Evolutionary conservation across 768 basidiomycete genomes (phyloP), one percentile per base, ranked within the genome.

Genomic region (Rhodotorula kratochvilovae): DNA sequence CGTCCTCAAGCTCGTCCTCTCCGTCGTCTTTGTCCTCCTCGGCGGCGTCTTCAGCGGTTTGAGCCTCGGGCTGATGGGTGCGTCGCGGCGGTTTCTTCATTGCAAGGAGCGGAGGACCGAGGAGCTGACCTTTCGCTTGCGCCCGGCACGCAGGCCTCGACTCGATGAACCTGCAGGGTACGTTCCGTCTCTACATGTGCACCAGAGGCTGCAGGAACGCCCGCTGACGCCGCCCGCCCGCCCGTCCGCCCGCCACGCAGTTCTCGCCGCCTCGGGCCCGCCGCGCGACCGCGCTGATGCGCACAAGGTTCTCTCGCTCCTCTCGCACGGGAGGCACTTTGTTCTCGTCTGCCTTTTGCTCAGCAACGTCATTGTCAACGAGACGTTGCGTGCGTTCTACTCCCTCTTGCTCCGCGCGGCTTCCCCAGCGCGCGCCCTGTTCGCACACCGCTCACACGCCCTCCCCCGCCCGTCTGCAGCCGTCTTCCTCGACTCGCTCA

Each of bases 1-100:
- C 80, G 89, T 85, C 83, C 85, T 82, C 68, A 90, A 91, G 79
- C 81, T 95, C 45, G 67, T 85, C 36, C 81, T 91, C 63, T 90
- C 90, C 63, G 82, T 81, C 17, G 79, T 81, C 5, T 83, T 97
- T 31, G 92, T 97, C 15, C 81, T 97, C 1, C 82, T 86, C 0
- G 94, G 94, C 7, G 94, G 94, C 64, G 88, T 92, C 11, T 96
- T 97, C 79, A 90, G 92, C 29, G 94, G 94, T 0, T 48, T 73
- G 3, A 57, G 50, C 1, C 63, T 72, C 8, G 71, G 71, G 21
- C 16, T 72, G 33, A 72, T 72, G 71, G 67, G 93, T 91, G 68
- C 61, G 86, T 31, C 51, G 65, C 3, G n/a, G 16, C 31, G 39
- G 7, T 19, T 39, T 16, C n/a, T 67, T 10, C 42, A 10, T 42